These are phyloP conservation scores for Amphibolis antarctica DNA, from an alignment of 106 monocot species.

Conservation along the genomic window DNA sequence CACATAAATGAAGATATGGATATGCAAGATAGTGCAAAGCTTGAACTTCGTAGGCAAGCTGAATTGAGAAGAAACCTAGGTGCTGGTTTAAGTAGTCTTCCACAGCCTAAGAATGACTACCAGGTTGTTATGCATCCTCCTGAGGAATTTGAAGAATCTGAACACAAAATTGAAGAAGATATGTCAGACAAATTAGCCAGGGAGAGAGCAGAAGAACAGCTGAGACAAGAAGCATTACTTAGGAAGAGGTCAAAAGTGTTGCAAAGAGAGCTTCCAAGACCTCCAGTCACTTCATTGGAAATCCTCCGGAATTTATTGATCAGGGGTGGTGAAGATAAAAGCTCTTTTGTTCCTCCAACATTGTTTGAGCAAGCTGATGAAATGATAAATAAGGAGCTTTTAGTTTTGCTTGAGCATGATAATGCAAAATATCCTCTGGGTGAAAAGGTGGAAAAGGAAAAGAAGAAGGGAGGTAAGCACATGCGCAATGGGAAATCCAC, in stretches of 20 bases:
- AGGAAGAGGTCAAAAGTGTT: constrained; percentile 95
- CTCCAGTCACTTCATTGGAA: constrained; percentile 67
- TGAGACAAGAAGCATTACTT: constrained; percentile 65
- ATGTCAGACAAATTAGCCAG: constrained; percentile 89
- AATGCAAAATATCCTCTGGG: constrained; percentile 89
- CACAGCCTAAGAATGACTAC: constrained; percentile 89
- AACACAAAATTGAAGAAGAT: constrained; percentile 77
- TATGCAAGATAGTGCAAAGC: constrained; percentile 43
- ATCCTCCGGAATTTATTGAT: constrained; percentile 48
- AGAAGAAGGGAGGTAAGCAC: constrained; percentile 58
- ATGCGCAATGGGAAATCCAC: constrained; percentile 42
- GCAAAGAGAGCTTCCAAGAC: constrained; percentile 89
- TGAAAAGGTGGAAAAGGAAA: constrained; percentile 53
- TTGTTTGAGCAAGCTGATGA: constrained; percentile 89
- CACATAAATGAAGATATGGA: constrained; percentile 93
- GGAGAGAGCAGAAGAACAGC: constrained; percentile 68
- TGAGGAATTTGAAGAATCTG: constrained; percentile 73
- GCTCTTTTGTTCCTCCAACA: constrained; percentile 94
- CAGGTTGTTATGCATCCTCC: constrained; percentile 70
- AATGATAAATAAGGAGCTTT: constrained; percentile 82
- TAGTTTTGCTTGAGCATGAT: constrained; percentile 70
- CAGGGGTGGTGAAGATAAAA: constrained; percentile 58
- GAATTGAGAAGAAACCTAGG: constrained; percentile 62
- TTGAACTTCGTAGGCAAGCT: constrained; percentile 57
- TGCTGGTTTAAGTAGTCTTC: constrained; percentile 55